Conservation (phyloP, 176 grass and related monocot genomes). For the Oryza longistaminata region DNA sequence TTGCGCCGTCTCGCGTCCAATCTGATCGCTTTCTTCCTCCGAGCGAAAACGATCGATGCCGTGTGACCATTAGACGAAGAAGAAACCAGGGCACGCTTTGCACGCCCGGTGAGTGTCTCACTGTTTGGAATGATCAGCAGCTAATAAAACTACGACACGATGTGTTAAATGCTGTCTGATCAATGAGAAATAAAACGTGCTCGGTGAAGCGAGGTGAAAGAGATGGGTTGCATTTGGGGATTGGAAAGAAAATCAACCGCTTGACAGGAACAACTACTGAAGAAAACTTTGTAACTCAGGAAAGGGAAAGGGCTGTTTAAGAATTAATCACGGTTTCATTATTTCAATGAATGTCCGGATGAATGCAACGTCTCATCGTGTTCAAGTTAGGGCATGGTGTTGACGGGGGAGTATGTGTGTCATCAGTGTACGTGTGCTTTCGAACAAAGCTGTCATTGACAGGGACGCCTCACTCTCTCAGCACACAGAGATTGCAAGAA, state of each 20-base stretch:
- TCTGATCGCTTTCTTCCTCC: not conserved
- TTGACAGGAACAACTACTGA: not conserved
- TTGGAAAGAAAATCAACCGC: not conserved
- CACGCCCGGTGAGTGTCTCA: not conserved
- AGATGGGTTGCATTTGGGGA: not conserved
- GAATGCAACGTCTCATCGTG: not conserved
- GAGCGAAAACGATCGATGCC: constrained; percentile 12
- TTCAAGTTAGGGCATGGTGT: not conserved
- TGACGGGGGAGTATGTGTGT: not conserved
- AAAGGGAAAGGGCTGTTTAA: not conserved
- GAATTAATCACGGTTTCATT: not conserved
- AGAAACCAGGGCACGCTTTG: not conserved
- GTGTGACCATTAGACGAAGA: not conserved
- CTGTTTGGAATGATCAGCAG: not conserved
- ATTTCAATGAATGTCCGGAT: not conserved
- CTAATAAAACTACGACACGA: not conserved
- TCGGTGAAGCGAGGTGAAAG: not conserved
- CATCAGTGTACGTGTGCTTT: constrained; percentile 19
- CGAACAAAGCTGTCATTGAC: constrained; percentile 11
- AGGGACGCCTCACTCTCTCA: constrained; percentile 1
- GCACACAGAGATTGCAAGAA: not conserved
- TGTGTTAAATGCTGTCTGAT: not conserved
- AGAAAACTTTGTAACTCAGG: not conserved
- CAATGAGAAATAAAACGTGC: constrained; percentile 3
- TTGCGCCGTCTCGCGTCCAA: constrained; percentile 6